Percentiles rank a stretch among this genome's conserved stretches.
Conservation (phyloP, 208 protist genomes). For the Endotrypanum monterogeii region DNA sequence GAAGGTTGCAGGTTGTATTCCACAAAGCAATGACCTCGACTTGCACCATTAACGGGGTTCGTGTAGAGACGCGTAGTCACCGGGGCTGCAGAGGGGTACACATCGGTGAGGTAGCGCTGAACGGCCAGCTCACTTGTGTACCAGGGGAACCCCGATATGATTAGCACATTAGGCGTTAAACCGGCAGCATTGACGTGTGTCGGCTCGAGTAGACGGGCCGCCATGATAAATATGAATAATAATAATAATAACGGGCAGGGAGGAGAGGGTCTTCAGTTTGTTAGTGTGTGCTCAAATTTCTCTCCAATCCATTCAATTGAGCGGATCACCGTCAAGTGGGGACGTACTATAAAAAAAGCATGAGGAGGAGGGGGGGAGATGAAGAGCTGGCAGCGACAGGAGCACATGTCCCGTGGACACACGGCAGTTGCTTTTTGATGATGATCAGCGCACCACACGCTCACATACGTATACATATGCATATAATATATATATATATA, state of each 20-base stretch:
- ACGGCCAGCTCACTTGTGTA: conserved; percentile 60
- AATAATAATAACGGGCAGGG: neutral
- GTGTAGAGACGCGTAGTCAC: conserved; percentile 76
- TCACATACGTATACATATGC: too few species aligned
- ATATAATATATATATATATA: neutral
- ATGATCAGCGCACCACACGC: neutral
- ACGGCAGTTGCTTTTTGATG: neutral
- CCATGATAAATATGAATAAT: neutral
- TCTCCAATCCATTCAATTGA: too few species aligned
- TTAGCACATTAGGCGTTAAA: conserved; percentile 52
- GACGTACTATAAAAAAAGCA: too few species aligned
- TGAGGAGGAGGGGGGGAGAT: neutral
- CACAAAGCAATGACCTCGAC: conserved; percentile 78
- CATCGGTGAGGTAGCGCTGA: conserved; percentile 48
- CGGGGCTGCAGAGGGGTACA: conserved; percentile 44
- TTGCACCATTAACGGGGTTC: conserved; percentile 74
- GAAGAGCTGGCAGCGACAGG: neutral
- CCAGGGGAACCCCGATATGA: conserved; percentile 81
- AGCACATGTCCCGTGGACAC: neutral
- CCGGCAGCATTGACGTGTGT: conserved; percentile 13
- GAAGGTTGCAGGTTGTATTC: conserved; percentile 54
- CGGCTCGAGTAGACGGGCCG: conserved; percentile 31
- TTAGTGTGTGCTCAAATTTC: neutral
- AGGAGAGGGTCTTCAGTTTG: neutral
- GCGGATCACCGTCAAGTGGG: too few species aligned